Evolutionary conservation across 2,329 filamentous ascomycete genomes (phyloP).

Genomic region (Pseudocercospora fuligena): DNA sequence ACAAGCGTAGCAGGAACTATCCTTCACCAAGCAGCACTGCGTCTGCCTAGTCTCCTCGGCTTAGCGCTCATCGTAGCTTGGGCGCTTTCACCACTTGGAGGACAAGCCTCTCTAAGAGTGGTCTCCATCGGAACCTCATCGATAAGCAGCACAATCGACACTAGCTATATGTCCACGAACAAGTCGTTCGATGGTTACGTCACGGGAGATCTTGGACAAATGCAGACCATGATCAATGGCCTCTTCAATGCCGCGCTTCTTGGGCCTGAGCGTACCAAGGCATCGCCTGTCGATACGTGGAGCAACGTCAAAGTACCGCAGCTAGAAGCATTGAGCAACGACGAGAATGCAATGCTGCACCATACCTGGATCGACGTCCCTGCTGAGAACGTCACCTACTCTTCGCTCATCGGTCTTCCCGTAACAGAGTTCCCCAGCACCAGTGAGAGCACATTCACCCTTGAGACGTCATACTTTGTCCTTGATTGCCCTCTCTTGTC

Average conservation of each 20-base stretch:
- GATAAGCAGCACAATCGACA: background rate
- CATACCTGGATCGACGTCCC: conserved; percentile 11
- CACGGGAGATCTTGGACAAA: background rate
- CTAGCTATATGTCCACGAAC: conserved; percentile 11
- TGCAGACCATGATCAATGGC: background rate
- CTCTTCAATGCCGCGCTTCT: conserved; percentile 14
- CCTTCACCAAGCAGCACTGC: background rate
- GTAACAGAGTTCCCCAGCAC: background rate
- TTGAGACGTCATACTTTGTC: conserved; percentile 8
- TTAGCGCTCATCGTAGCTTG: conserved; percentile 2
- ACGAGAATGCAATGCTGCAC: background rate
- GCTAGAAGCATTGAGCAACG: background rate
- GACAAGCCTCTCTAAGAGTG: conserved; percentile 13
- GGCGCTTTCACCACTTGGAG: conserved; percentile 12
- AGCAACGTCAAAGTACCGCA: conserved; percentile 14
- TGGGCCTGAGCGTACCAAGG: conserved; percentile 2
- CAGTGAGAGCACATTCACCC: background rate
- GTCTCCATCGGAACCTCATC: background rate
- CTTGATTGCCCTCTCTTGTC: conserved; percentile 7
- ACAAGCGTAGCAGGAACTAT: conserved; percentile 12
- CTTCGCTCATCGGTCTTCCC: conserved; percentile 11
- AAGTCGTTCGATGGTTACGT: background rate
- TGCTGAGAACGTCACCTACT: conserved; percentile 7
- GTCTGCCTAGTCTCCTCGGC: conserved; percentile 1
- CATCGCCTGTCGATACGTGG: conserved; percentile 10